These are phyloP conservation scores for Fusarium fracticaudum DNA, from an alignment of 2,329 filamentous ascomycete genomes.

Conservation along the genomic window DNA sequence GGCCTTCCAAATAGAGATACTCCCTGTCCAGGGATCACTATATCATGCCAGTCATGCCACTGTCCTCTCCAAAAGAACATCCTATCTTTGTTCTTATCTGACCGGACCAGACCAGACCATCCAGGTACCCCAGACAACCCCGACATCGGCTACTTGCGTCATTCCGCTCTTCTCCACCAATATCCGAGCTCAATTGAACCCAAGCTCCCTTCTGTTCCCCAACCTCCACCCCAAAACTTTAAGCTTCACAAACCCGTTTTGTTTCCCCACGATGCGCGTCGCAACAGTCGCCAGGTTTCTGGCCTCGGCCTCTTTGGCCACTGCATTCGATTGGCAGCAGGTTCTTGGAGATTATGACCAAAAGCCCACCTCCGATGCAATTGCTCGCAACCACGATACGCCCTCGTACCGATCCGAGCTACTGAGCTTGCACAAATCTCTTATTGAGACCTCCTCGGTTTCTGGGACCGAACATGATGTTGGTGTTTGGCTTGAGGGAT, in stretches of 20 bases:
- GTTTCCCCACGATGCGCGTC: conserved; percentile 23
- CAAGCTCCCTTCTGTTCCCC: conserved; percentile 9
- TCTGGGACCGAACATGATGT: conserved; percentile 74
- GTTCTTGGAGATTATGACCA: not conserved
- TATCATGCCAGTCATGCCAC: not conserved
- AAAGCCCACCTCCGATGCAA: not conserved
- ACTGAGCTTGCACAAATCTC: conserved; percentile 76
- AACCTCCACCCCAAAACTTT: conserved; percentile 11
- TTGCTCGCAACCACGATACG: conserved; percentile 13
- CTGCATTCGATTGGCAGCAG: conserved; percentile 22
- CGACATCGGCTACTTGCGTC: conserved; percentile 34
- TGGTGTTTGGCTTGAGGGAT: conserved; percentile 73
- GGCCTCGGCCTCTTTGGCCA: conserved; percentile 22
- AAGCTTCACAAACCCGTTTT: conserved; percentile 1
- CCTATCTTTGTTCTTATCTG: not conserved
- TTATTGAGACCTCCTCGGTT: conserved; percentile 80
- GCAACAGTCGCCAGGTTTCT: conserved; percentile 13
- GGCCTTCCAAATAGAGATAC: not conserved
- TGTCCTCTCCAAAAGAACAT: not conserved
- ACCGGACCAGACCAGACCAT: not conserved
- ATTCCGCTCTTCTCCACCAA: conserved; percentile 25
- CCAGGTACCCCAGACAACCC: conserved; percentile 8
- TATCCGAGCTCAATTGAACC: conserved; percentile 22
- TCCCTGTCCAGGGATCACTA: not conserved
- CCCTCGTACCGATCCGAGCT: conserved; percentile 60